These are phyloP conservation scores for Ceriops decandra DNA, from an alignment of 345 rosid genomes.

Conservation along the genomic window DNA sequence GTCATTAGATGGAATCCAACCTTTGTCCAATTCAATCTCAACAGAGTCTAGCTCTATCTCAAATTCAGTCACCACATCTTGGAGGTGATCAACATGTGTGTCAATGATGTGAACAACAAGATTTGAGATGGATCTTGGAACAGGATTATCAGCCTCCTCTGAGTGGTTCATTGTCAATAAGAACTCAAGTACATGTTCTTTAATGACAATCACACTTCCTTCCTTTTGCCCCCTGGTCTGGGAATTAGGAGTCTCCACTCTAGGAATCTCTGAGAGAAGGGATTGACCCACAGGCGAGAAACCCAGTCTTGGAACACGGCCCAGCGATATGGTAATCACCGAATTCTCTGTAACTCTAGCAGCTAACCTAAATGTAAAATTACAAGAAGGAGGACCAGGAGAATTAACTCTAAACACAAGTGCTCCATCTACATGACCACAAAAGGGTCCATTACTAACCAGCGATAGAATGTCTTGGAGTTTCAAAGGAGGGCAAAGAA, in stretches of 20 bases:
- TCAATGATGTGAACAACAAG: conserved; percentile 87
- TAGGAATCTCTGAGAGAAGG: conserved; percentile 87
- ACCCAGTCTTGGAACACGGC: conserved; percentile 85
- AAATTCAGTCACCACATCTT: conserved; percentile 77
- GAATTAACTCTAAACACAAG: conserved; percentile 96
- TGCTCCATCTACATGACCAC: conserved; percentile 84
- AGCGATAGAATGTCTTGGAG: conserved; percentile 92
- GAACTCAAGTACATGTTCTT: conserved; percentile 96
- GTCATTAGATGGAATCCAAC: conserved; percentile 31
- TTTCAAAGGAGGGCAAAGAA: conserved; percentile 90
- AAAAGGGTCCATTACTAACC: conserved; percentile 93
- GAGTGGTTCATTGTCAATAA: conserved; percentile 94
- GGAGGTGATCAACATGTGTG: conserved; percentile 91
- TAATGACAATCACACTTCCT: conserved; percentile 69
- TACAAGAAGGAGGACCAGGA: conserved; percentile 74
- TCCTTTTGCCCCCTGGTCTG: conserved; percentile 49
- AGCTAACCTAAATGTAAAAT: conserved; percentile 80
- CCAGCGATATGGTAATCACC: conserved; percentile 87
- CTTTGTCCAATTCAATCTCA: conserved; percentile 90
- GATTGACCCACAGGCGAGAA: conserved; percentile 80
- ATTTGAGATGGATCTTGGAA: conserved; percentile 77
- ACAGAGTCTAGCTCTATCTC: conserved; percentile 89
- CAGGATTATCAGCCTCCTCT: conserved; percentile 97
- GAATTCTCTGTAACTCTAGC: conserved; percentile 88
- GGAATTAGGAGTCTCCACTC: conserved; percentile 58